Evolutionary conservation across 2,329 filamentous ascomycete genomes (phyloP), one percentile per base, ranked within the genome.

Genomic region (Fusarium tupiense): DNA sequence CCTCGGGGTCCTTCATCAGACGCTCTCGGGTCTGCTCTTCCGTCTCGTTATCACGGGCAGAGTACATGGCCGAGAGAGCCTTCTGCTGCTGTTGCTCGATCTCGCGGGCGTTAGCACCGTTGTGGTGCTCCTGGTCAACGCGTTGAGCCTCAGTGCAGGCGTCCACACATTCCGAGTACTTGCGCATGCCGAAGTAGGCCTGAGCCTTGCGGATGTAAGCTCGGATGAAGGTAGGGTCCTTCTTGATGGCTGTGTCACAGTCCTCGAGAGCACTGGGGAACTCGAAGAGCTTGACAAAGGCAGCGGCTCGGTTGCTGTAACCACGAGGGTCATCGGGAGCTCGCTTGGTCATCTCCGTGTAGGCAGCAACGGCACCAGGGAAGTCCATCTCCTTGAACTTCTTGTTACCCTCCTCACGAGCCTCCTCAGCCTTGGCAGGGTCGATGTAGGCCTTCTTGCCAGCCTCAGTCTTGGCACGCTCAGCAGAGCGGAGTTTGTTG

Each of bases 341-440:
- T 67, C 96, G 95, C 89, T 98, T 98, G 84, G 93, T 93, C 95
- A 98, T 98, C 86, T 99, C 96, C 3, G 88, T 91, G 87, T 99
- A 99, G 2, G 96, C 94, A 50, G 94, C 95, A 35, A 99, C 95
- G 16, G 96, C 96, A 61, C 90, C 96, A 17, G 96, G 96, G 93
- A 95, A 98, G 84, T 99, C 95, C 38, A 90, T 92, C 79, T 95
- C 94, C 88, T 98, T 98, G 90, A 99, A 99, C 85, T 97, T 97
- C 84, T 94, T 91, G 85, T 98, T 98, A 50, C 96, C 96, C 68
- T 97, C 91, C 83, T 98, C 94, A 76, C 96, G 95, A 20, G 96
- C 95, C 87, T 98, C 94, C 81, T 99, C 96, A 29, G 96, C 96
- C 87, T 98, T 96, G 78, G 87, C 92, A 0, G 96, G 94, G 84